Conservation (phyloP, 768 basidiomycete genomes). For the Suillus discolor region DNA sequence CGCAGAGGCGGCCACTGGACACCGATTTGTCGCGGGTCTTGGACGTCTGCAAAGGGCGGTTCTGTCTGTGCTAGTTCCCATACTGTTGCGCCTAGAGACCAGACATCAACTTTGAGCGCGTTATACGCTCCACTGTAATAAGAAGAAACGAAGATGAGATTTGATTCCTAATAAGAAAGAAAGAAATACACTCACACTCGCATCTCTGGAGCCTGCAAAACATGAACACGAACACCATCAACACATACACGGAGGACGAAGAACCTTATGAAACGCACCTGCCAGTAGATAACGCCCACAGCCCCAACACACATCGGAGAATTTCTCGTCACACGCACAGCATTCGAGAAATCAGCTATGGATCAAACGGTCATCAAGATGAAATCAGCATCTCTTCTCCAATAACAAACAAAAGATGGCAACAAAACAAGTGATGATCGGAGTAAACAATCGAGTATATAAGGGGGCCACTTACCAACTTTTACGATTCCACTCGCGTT, state of each 20-base stretch:
- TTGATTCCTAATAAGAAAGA: slow-evolving; percentile 5
- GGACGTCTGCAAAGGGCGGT: slow-evolving; percentile 69
- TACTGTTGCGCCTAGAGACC: slow-evolving; percentile 82
- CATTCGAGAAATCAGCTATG: slow-evolving; percentile 80
- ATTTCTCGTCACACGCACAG: slow-evolving; percentile 58
- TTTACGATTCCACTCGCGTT: slow-evolving; percentile 73
- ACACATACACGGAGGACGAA: neutral
- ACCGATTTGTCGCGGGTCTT: slow-evolving; percentile 46
- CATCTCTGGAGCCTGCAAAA: slow-evolving; percentile 66
- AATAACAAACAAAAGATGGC: neutral
- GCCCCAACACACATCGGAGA: slow-evolving; percentile 54
- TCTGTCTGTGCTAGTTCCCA: slow-evolving; percentile 81
- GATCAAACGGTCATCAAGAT: neutral
- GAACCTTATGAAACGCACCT: slow-evolving; percentile 42
- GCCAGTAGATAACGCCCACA: slow-evolving; percentile 82
- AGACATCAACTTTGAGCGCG: slow-evolving; percentile 73
- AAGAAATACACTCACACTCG: slow-evolving; percentile 52
- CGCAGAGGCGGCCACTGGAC: slow-evolving; percentile 67
- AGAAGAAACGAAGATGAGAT: slow-evolving; percentile 8
- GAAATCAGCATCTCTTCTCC: slow-evolving; percentile 6
- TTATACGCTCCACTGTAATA: slow-evolving; percentile 65
- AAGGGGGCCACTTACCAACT: slow-evolving; percentile 52
- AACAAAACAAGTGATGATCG: slow-evolving; percentile 2
- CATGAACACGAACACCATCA: slow-evolving; percentile 2
- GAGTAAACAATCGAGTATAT: neutral